Percentiles rank a stretch among this genome's conserved stretches.
Evolutionary conservation across 129 eudicot genomes (phyloP).

Genomic region (Centrapalus pauciflorus): DNA sequence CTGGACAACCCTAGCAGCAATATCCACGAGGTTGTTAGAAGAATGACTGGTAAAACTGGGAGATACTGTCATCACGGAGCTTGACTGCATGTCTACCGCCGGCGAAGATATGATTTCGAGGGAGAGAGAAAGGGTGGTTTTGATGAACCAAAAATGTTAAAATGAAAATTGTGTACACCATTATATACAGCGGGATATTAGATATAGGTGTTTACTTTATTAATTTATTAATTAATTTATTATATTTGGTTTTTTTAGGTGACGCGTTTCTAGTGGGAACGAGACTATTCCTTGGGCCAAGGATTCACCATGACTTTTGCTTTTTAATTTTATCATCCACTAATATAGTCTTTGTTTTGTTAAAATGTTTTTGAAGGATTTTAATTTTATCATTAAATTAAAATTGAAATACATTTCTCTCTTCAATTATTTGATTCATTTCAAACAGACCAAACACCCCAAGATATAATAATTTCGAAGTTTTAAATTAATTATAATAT

Average conservation of each 20-base stretch:
- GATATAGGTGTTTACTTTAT: no score
- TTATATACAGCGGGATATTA: neutral
- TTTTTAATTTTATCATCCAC: neutral
- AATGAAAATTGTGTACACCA: neutral
- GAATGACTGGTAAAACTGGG: slow-evolving; percentile 66
- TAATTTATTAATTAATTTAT: no score
- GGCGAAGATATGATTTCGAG: neutral
- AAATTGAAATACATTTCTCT: no score
- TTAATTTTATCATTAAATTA: no score
- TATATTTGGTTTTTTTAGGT: no score
- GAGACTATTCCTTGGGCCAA: slow-evolving; percentile 18
- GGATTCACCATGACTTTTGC: slow-evolving; percentile 21
- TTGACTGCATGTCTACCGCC: slow-evolving; percentile 41
- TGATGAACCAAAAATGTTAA: slow-evolving; percentile 4
- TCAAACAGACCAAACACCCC: no score
- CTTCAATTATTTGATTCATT: no score
- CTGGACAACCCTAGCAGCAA: slow-evolving; percentile 61
- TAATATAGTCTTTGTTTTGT: neutral
- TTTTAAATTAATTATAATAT: no score
- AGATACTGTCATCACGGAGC: slow-evolving; percentile 22
- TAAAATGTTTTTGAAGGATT: neutral
- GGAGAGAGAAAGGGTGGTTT: neutral
- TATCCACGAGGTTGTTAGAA: slow-evolving; percentile 37
- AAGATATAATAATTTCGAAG: no score
- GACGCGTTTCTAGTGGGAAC: slow-evolving; percentile 31